Evolutionary conservation across 805 yeast genomes (phyloP), one percentile per base, ranked within the genome.

Genomic region (Ascoidea rubescens): DNA sequence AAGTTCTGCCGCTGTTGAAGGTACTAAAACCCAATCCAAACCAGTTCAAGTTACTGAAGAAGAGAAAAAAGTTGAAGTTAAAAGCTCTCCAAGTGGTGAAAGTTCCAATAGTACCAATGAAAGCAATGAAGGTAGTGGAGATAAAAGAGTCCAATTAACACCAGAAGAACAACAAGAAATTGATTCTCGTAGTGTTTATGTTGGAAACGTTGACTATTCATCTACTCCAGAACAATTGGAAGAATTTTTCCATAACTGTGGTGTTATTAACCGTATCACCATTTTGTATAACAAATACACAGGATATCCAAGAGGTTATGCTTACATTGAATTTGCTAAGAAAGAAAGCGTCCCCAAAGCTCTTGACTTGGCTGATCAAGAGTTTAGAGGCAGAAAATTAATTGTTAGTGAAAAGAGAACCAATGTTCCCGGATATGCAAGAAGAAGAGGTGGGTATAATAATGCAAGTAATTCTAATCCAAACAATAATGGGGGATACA

Each of bases 261-360:
- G 83, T 1, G 61, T 60, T 1, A 71, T 79, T 50, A 73, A 72
- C 55, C 63, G 82, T 56, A 72, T 79, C 8, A 79, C 84, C 1
- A 70, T 79, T 28, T 66, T 79, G 53, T 67, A 69, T 52, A 74
- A 73, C 56, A 67, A 67, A 48, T 65, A 58, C 56, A 68, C 75
- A 1, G 78, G 78, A 0, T 61, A 62, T 17, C 75, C 79, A 6
- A 75, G 72, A 56, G 87, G 86, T 1, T 79, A 77, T 60, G 87
- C 86, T 1, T 82, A 79, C 57, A 69, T 82, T 37, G 81, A 84
- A 57, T 82, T 79, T 59, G 73, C 71, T 12, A 58, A 62, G 5
- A 54, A 56, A 4, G 73, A 67, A 5, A 64, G 74, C 14, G 80
- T 75, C 5, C 58, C 62, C 5, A 63, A 63, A 32, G 86, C 88